phyloP scores from a whole-genome alignment of 257 asterid genomes.

The Fraxinus quadrangulata region DNA sequence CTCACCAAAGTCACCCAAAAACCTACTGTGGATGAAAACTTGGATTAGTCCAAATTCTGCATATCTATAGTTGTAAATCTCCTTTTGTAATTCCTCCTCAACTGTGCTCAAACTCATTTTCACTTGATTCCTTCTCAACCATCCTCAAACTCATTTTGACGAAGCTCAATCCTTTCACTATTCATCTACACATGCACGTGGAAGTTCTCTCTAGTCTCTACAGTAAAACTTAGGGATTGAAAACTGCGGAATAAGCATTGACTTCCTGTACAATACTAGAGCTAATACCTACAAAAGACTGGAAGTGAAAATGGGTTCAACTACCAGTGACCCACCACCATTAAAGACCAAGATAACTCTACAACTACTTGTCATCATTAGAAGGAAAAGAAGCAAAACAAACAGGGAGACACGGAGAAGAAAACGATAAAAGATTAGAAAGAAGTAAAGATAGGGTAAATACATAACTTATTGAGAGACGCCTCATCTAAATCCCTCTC shows the following conservation, averaged over 20 bases:
- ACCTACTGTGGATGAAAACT: background rate
- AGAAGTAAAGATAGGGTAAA: background rate
- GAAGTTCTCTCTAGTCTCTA: background rate
- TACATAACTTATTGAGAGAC: background rate
- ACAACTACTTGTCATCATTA: background rate
- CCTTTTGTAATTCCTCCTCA: background rate
- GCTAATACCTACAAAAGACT: background rate
- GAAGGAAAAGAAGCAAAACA: background rate
- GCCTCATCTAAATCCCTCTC: background rate
- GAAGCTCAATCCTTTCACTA: background rate
- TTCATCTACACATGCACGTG: background rate
- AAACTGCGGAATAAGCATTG: background rate
- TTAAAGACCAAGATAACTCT: background rate
- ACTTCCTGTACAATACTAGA: background rate
- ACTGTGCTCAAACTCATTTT: background rate
- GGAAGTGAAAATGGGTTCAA: background rate
- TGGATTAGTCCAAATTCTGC: background rate
- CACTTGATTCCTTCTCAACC: background rate
- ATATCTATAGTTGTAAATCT: background rate
- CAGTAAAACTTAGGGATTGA: background rate
- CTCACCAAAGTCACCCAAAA: background rate
- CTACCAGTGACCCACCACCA: background rate
- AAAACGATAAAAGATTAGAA: background rate
- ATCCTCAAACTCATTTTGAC: background rate
- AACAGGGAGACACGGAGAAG: background rate